Conservation (phyloP, 176 grass and related monocot species). For the Cenchrus americanus region DNA sequence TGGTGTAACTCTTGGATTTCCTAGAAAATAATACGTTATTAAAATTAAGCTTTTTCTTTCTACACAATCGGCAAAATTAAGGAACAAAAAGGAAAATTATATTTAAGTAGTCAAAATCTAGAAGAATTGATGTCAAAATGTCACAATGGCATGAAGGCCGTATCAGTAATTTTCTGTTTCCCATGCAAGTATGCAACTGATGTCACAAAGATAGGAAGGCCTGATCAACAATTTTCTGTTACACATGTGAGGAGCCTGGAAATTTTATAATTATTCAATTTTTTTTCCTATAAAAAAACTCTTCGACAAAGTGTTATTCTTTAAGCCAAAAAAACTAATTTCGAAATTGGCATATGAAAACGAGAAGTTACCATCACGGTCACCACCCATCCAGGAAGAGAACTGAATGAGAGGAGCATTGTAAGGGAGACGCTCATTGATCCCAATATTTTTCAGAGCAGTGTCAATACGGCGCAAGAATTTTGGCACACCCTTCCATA, state of each 20-base stretch:
- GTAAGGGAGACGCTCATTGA: slow-evolving; percentile 89
- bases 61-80: not conserved
- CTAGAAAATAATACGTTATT: slow-evolving; percentile 53
- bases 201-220: not conserved
- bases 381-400: slow-evolving; percentile 99
- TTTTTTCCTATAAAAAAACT: not conserved
- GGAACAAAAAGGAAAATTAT: not conserved
- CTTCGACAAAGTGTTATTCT: not conserved
- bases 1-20: slow-evolving; percentile 96
- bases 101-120: slow-evolving; percentile 7
- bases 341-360: slow-evolving; percentile 33
- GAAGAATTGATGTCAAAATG: not conserved
- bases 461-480: slow-evolving; percentile 97
- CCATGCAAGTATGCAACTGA: not conserved
- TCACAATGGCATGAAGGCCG: not conserved
- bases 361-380: slow-evolving; percentile 88
- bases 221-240: not conserved
- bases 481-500: slow-evolving; percentile 99
- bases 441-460: slow-evolving; percentile 95
- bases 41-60: not conserved
- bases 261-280: not conserved
- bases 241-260: not conserved
- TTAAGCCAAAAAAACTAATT: slow-evolving; percentile 7
- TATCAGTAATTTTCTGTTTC: not conserved
- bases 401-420: slow-evolving; percentile 98